Conservation (phyloP, 2,329 filamentous ascomycete species). For the Scedosporium minutisporum region DNA sequence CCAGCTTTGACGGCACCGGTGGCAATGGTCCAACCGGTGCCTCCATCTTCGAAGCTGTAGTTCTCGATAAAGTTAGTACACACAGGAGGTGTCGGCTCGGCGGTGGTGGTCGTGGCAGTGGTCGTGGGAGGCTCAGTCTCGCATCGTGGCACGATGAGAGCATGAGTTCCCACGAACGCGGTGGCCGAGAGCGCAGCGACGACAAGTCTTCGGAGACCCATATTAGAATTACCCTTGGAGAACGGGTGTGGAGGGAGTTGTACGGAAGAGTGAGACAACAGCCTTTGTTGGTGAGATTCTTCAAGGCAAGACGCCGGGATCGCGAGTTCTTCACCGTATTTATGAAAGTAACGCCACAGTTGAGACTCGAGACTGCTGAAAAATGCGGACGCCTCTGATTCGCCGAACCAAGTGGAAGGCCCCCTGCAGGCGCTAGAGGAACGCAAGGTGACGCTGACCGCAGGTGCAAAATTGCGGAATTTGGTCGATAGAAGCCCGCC, state of each 20-base stretch:
- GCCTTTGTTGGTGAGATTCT: too few relatives aligned
- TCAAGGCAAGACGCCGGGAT: not conserved
- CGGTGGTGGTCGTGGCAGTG: not conserved
- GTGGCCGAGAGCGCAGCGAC: not conserved
- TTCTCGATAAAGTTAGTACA: not conserved
- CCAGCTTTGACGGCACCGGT: not conserved
- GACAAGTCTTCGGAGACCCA: not conserved
- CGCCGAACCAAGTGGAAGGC: not conserved
- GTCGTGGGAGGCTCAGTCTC: not conserved
- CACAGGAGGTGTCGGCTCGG: not conserved
- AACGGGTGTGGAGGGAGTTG: not conserved
- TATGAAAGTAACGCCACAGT: not conserved
- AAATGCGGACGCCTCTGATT: not conserved
- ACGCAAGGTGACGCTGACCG: not conserved
- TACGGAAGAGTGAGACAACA: not conserved
- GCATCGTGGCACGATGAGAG: not conserved
- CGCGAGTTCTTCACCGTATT: not conserved
- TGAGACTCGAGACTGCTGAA: not conserved
- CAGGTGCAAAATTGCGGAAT: not conserved
- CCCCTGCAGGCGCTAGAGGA: not conserved
- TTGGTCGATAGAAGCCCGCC: not conserved
- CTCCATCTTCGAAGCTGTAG: not conserved
- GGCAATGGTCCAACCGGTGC: not conserved
- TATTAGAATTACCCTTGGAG: not conserved
- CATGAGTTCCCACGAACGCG: not conserved